phyloP scores from a whole-genome alignment of 257 asterid species.

The Verbascum thapsus region DNA sequence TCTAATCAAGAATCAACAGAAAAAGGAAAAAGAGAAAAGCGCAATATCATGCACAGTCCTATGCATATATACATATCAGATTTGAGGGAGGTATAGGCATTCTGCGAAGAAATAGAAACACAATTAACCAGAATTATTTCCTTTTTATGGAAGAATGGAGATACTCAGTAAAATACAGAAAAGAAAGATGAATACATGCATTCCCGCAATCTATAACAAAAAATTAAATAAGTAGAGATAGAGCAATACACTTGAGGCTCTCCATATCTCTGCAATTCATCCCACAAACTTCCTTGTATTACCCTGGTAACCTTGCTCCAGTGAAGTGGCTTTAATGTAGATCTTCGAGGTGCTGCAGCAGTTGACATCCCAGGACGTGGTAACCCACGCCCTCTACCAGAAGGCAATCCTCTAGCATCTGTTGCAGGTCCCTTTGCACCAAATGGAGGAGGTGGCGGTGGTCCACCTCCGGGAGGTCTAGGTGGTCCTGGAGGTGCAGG shows the following conservation, averaged over 20 bases:
- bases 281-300: conserved; percentile 99
- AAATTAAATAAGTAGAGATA: conserved; percentile 32
- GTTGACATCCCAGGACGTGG: conserved; percentile 57
- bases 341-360: conserved; percentile 62
- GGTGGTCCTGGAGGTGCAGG: conserved; percentile 61
- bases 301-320: conserved; percentile 99
- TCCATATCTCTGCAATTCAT: conserved; percentile 86
- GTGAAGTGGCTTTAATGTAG: conserved; percentile 91
- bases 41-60: conserved; percentile 20
- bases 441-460: conserved; percentile 71
- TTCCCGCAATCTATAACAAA: conserved; percentile 13
- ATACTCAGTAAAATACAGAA: conserved; percentile 23
- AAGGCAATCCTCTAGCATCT: conserved; percentile 64
- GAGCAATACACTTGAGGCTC: conserved; percentile 81
- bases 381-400: conserved; percentile 76
- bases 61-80: conserved; percentile 19
- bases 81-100: conserved; percentile 23
- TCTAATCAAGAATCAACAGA: conserved; percentile 19
- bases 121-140: conserved; percentile 1
- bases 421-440: conserved; percentile 71
- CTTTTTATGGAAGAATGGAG: conserved; percentile 6
- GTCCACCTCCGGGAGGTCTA: conserved; percentile 53
- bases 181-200: conserved; percentile 12
- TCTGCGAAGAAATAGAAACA: conserved; percentile 11
- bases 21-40: conserved; percentile 17